A percentile compares a stretch with the other conserved stretches of the same genome.
These are phyloP conservation scores for Betula pendula DNA, from an alignment of 306 rosid genomes.

Conservation along the genomic window DNA sequence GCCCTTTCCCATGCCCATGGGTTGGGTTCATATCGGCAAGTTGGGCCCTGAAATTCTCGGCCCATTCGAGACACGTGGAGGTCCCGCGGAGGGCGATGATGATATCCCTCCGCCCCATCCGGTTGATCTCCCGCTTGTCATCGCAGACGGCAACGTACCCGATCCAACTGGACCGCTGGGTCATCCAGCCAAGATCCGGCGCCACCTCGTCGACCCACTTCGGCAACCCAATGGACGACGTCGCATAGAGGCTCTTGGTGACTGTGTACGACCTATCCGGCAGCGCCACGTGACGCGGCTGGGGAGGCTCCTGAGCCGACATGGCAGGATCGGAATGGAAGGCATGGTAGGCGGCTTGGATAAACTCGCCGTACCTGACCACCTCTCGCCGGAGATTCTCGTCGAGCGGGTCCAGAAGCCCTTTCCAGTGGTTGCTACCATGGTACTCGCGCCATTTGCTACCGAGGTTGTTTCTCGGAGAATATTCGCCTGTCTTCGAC, in stretches of 20 bases:
- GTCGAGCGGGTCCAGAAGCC: constrained; percentile 81
- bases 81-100: constrained; percentile 90
- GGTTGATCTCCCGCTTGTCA: constrained; percentile 59
- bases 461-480: constrained; percentile 68
- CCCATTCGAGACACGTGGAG: constrained; percentile 95
- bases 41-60: constrained; percentile 77
- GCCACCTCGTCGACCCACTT: constrained; percentile 76
- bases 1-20: no score
- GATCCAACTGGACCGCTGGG: constrained; percentile 93
- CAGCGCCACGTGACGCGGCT: constrained; percentile 46
- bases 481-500: constrained; percentile 67
- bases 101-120: constrained; percentile 87
- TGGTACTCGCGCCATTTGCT: constrained; percentile 76
- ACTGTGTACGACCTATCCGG: constrained; percentile 63
- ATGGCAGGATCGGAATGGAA: constrained; percentile 78
- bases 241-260: constrained; percentile 85
- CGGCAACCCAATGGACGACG: constrained; percentile 77
- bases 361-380: constrained; percentile 75
- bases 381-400: constrained; percentile 96
- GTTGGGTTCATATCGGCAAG: constrained; percentile 27
- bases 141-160: constrained; percentile 94
- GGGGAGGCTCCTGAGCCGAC: constrained; percentile 51
- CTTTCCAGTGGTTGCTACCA: constrained; percentile 77
- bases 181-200: constrained; percentile 97
- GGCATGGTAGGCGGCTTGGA: constrained; percentile 79